These are phyloP conservation scores for Geotrichum citri-aurantii DNA, from an alignment of 1,139 yeast genomes.

Conservation along the genomic window DNA sequence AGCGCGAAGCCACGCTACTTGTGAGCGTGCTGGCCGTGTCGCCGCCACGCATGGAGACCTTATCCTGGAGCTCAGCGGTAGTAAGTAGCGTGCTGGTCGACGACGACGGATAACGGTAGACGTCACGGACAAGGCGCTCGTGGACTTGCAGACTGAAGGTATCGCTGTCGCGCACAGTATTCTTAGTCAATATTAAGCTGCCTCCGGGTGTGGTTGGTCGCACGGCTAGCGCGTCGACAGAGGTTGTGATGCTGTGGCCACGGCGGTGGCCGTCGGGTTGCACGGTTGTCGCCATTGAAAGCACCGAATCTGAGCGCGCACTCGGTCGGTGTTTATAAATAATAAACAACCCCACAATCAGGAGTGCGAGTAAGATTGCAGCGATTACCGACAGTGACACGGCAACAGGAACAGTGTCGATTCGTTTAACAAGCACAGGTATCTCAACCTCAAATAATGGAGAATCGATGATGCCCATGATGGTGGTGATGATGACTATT, in stretches of 20 bases:
- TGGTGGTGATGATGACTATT: background rate
- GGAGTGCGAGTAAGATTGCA: background rate
- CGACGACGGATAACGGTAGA: conserved; percentile 1
- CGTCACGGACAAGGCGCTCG: background rate
- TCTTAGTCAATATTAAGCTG: background rate
- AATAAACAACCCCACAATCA: background rate
- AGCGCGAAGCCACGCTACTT: background rate
- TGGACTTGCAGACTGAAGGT: conserved; percentile 1
- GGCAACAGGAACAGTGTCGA: background rate
- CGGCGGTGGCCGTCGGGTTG: background rate
- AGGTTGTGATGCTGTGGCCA: background rate
- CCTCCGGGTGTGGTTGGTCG: background rate
- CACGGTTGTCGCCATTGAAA: background rate
- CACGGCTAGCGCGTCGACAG: background rate
- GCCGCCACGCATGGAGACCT: background rate
- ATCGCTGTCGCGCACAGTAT: conserved; percentile 1
- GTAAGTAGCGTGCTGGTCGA: background rate
- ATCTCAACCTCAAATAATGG: background rate
- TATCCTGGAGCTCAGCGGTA: background rate
- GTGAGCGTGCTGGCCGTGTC: background rate
- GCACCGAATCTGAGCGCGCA: background rate
- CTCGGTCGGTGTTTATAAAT: background rate
- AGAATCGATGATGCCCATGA: background rate
- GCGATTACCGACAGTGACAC: conserved; percentile 5
- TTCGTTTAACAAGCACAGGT: background rate